These are phyloP conservation scores for Scheffersomyces illinoinensis DNA, from an alignment of 1,139 yeast species.

Conservation along the genomic window DNA sequence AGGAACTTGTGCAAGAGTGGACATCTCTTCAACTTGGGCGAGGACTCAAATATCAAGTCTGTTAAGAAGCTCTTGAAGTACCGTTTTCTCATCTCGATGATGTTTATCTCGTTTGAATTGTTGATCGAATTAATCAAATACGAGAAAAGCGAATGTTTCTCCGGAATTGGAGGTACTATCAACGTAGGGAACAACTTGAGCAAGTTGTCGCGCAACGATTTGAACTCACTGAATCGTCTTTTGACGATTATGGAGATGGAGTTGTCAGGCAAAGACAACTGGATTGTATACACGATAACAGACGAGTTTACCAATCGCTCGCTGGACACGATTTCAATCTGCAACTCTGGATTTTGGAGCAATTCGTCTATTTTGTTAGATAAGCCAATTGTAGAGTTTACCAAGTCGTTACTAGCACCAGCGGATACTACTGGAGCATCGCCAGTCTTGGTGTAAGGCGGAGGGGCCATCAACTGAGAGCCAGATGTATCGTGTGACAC, in stretches of 20 bases:
- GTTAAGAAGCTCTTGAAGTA: constrained; percentile 38
- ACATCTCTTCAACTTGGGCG: constrained; percentile 27
- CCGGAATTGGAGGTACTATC: constrained; percentile 59
- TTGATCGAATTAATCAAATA: constrained; percentile 43
- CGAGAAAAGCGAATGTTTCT: constrained; percentile 52
- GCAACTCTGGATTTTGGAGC: constrained; percentile 27
- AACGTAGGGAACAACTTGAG: constrained; percentile 49
- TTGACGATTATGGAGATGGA: constrained; percentile 35
- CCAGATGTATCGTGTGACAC: background rate
- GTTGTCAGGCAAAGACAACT: constrained; percentile 18
- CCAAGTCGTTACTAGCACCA: constrained; percentile 13
- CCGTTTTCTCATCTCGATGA: constrained; percentile 45
- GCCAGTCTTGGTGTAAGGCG: background rate
- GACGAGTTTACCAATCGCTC: constrained; percentile 41
- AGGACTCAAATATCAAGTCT: constrained; percentile 35
- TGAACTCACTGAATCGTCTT: constrained; percentile 57
- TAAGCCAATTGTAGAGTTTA: constrained; percentile 40
- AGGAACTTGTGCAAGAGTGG: constrained; percentile 42
- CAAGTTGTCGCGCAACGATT: constrained; percentile 48
- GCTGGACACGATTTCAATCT: constrained; percentile 34
- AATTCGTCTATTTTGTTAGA: constrained; percentile 36
- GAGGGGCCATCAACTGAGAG: background rate
- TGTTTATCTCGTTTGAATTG: constrained; percentile 35
- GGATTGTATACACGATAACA: constrained; percentile 43
- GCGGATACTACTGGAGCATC: background rate